Evolutionary conservation across 139 green algal genomes (phyloP).

Genomic region (Pseudopediastrum boryanum): DNA sequence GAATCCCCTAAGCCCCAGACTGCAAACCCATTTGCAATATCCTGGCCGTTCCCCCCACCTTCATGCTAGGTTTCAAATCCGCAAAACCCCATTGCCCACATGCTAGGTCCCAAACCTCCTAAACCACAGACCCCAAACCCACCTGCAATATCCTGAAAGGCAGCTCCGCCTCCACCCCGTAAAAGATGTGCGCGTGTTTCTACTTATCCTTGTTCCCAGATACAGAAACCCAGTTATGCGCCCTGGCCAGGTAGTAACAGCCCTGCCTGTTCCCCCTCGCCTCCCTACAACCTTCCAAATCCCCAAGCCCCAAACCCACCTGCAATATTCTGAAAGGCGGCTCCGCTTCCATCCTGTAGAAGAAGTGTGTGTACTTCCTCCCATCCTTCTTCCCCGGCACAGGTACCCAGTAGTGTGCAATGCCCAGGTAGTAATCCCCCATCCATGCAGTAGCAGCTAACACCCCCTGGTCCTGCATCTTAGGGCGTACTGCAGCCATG

Average conservation of each 20-base stretch:
- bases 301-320: background rate
- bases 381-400: background rate
- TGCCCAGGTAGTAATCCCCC: constrained; percentile 14
- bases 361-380: constrained; percentile 17
- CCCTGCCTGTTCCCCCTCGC: background rate
- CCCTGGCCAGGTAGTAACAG: background rate
- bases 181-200: background rate
- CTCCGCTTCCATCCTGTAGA: background rate
- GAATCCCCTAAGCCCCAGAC: no score
- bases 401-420: constrained; percentile 31
- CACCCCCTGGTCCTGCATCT: background rate
- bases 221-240: background rate
- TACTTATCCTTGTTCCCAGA: background rate
- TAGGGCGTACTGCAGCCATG: background rate
- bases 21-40: no score
- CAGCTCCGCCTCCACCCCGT: background rate
- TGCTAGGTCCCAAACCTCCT: background rate
- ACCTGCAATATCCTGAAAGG: no score
- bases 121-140: background rate
- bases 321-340: constrained; percentile 18
- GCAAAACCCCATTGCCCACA: no score
- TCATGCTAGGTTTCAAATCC: no score
- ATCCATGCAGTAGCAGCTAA: background rate
- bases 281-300: background rate
- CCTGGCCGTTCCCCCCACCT: no score